Evolutionary conservation across 805 yeast genomes (phyloP), one percentile per base, ranked within the genome.

Genomic region (Saturnispora besseyi): DNA sequence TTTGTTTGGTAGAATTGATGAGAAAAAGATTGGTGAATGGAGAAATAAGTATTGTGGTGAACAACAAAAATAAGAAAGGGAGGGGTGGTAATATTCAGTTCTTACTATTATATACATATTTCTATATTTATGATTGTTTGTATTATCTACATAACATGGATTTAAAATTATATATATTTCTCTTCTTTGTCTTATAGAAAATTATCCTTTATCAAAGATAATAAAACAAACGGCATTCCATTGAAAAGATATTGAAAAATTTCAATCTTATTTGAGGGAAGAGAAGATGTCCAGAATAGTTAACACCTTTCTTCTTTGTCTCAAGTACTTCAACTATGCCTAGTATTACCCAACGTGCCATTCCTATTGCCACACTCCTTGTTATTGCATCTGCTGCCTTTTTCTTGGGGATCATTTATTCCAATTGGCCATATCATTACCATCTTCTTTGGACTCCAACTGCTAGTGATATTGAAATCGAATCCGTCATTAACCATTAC

Each of bases 1-100:
- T 70, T 74, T 93, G 70, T 93, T 93, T 77, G 78, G 76, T 62
- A 82, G 96, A 72, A 93, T 93, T 59, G 98, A 91, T 57, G 95
- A 87, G 62, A 81, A 81, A 71, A 84, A 85, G 74, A 75, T 90
- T 54, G 93, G 79, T 9, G 84, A 79, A 61, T 88, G 97, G 95
- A 84, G 95, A 72, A 68, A 72, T 49, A 76, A 78, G 66, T 93
- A 84, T 62, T 96, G 97, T 53, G 98, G 97, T 43, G 74, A 79
- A 58, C 83, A 84, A 62, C 67, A 56, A 46, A 53, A 56, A 41
- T 30, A 24, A 36, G n/a, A 12, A 36, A 36, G 22, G 4, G 24
- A 18, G 15, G 10, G 22, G 21, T 15, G 4, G 40, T 18, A 18
- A 32, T 36, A 15, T 28, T 33, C 18, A 7, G 15, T 41, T 30